A percentile compares a stretch with the other conserved stretches of the same genome.
Conservation (phyloP, 2,329 filamentous ascomycete genomes). For the Daldinia sp. region DNA sequence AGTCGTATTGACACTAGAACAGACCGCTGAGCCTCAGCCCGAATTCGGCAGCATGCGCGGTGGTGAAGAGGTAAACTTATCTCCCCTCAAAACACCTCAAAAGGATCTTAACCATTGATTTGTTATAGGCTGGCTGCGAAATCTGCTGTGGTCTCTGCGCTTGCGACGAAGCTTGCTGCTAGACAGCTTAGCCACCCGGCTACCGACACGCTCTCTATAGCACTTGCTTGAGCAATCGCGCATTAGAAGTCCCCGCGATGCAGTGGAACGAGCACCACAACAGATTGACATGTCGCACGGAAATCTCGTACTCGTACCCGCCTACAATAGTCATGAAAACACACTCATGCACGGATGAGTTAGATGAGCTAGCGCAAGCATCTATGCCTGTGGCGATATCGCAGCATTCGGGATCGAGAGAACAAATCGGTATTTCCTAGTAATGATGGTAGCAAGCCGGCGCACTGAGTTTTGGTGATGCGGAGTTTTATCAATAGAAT, state of each 20-base stretch:
- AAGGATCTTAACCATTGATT: not conserved
- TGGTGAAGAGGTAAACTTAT: slow-evolving; percentile 54
- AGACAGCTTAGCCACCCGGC: slow-evolving; percentile 32
- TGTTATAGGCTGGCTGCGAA: slow-evolving; percentile 56
- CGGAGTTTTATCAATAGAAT: slow-evolving; percentile 27
- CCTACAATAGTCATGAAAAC: not conserved
- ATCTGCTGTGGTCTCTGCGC: slow-evolving; percentile 61
- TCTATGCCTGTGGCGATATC: slow-evolving; percentile 12
- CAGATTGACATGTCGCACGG: slow-evolving; percentile 7
- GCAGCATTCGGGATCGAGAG: slow-evolving; percentile 24
- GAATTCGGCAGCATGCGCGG: slow-evolving; percentile 58
- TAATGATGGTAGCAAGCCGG: slow-evolving; percentile 9
- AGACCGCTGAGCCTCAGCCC: slow-evolving; percentile 57
- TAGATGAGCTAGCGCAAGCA: slow-evolving; percentile 17
- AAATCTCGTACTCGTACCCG: slow-evolving; percentile 14
- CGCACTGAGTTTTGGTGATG: slow-evolving; percentile 14
- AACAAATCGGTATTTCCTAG: slow-evolving; percentile 4
- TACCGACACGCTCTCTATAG: slow-evolving; percentile 1
- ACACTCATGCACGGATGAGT: slow-evolving; percentile 20
- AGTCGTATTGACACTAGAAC: slow-evolving; percentile 22
- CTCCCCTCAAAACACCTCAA: not conserved
- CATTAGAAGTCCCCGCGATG: slow-evolving; percentile 4
- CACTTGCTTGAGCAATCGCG: not conserved
- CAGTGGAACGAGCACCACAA: slow-evolving; percentile 17
- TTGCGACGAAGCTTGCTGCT: slow-evolving; percentile 60